Base-by-base conservation (phyloP, 2,329 filamentous ascomycete species). In the Aspergillus fructus region DNA sequence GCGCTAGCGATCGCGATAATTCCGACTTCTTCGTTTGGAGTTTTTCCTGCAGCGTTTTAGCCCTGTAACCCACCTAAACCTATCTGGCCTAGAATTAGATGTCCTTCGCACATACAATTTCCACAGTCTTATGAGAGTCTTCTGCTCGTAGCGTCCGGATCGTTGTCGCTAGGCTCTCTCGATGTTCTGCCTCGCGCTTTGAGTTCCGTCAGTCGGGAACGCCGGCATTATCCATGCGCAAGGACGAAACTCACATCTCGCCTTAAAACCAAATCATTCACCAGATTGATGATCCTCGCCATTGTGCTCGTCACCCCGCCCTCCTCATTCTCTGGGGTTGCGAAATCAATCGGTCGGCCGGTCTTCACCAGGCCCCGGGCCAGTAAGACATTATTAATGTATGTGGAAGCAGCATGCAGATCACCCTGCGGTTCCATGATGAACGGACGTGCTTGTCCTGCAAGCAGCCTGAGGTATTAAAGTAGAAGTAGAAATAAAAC, bases 191-290 rank as follows among this genome's bases (percentile, higher is more conserved):
- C 75, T 97, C 93, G 71, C 91, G 90, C 89, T 96, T 13, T 37
- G 73, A 9, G 11, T 33, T 21, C 23, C 56, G 55, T 64, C 45
- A 61, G 62, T 53, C 9, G 33, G 42, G 17, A 15, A 19, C 27
- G 9, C 23, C 34, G 24, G 11, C 9, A 48, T 27, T n/a, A 23
- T 13, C 12, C 9, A 58, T 50, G 24, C 5, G 17, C 43, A 27
- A 11, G 13, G 34, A n/a, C 50, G 23, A 48, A 55, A 80, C 86
- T 66, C 79, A 96, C 91, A 73, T 99, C 94, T 79, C 93, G 86
- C 64, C 93, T 85, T 59, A 97, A 74, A 58, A 99, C 91, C 65
- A 99, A 77, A 71, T 99, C 94, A 74, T 99, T 96, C 49, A 99
- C 86, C 23, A 99, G 83, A 70, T 93, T 90, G 77, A 99, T 96